Percentiles rank a stretch among this genome's conserved stretches.
Conservation (phyloP, 345 rosid species). For the Arabidopsis thaliana region TAIR10.1 NC_003074.8:3684001-3684500, state of each 20-base stretch:
- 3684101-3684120: slow-evolving; percentile 82
- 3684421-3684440: slow-evolving; percentile 43
- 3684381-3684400: slow-evolving; percentile 80
- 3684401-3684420: slow-evolving; percentile 54
- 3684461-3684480: slow-evolving; percentile 49
- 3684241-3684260: slow-evolving; percentile 68
- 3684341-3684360: slow-evolving; percentile 95
- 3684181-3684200: slow-evolving; percentile 82
- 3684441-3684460: slow-evolving; percentile 6
- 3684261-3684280: slow-evolving; percentile 76
- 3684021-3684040: slow-evolving; percentile 46
- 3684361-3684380: slow-evolving; percentile 90
- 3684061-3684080: slow-evolving; percentile 78
- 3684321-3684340: slow-evolving; percentile 80
- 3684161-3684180: slow-evolving; percentile 91
- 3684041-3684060: slow-evolving; percentile 74
- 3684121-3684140: slow-evolving; percentile 84
- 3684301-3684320: slow-evolving; percentile 82
- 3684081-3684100: slow-evolving; percentile 71
- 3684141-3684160: slow-evolving; percentile 90
- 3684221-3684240: slow-evolving; percentile 55
- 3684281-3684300: slow-evolving; percentile 86
- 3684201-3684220: slow-evolving; percentile 55
- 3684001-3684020: slow-evolving; percentile 54
- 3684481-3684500: slow-evolving; percentile 52